Evolutionary conservation across 805 yeast species (phyloP), one percentile per base, ranked within the genome.

Genomic region (Diddensiella santjacobensis): DNA sequence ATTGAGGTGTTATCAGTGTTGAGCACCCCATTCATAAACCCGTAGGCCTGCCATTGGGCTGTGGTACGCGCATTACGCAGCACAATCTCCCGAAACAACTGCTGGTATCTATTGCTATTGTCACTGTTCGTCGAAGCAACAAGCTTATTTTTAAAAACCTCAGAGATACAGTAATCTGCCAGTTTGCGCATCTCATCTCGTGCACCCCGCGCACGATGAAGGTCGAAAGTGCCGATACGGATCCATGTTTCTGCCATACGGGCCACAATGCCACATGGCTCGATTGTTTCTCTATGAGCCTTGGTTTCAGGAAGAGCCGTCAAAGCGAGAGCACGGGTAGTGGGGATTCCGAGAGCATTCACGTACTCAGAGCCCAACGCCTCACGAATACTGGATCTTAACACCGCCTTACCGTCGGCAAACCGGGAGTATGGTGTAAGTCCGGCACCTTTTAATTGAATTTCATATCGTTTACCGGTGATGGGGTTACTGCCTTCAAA

Each of bases 391-490:
- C 95, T 82, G 1, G 97, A 88, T 52, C 96, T 69, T 26, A 91
- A 59, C 3, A 89, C 95, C 0, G 98, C 97, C 61, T 87, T 88
- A 3, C 99, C 99, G 67, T 91, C 99, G 0, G 96, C 98, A 72
- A 90, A 91, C 51, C 99, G 75, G 0, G 96, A 85, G 64, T 76
- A 91, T 1, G 98, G 96, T 0, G 98, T 91, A 55, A 78, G 71
- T 0, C 99, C 99, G 2, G 93, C 80, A 0, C 99, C 99, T 68
- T 91, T 91, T 53, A 91, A 67, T 67, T 91, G 98, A 1, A 91
- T 56, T 54, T 83, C 91, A 58, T 74, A 82, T 30, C 66, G 63
- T 22, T 59, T 56, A 3, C 75, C 65, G 18, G 77, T 72, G 2
- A 51, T 55, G 2, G 57, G 58, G 55, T 78, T 80, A 3, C 74